Conservation (phyloP, 2,329 filamentous ascomycete genomes). For the Colletotrichum nymphaeae region DNA sequence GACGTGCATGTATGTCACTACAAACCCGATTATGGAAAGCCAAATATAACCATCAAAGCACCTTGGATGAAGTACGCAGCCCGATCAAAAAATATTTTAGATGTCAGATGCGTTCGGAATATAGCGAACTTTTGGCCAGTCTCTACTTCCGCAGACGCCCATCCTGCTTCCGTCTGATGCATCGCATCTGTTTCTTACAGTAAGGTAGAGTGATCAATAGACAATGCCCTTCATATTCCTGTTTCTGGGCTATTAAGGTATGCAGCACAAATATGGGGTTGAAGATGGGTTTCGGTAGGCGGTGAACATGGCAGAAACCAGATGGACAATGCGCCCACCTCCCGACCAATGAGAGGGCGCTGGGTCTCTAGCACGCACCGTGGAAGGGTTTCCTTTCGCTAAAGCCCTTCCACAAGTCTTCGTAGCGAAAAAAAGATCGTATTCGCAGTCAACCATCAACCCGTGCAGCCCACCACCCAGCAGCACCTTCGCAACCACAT, state of each 20-base stretch:
- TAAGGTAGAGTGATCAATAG: too few relatives aligned
- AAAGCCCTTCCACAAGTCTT: slow-evolving; percentile 1
- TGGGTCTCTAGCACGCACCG: neutral
- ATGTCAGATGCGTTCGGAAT: too few relatives aligned
- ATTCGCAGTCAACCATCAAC: slow-evolving; percentile 11
- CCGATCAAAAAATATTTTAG: too few relatives aligned
- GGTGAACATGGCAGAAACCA: neutral
- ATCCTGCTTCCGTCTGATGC: neutral
- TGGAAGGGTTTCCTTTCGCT: neutral
- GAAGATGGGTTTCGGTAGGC: neutral
- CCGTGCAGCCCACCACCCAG: slow-evolving; percentile 28
- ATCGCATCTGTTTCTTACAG: neutral
- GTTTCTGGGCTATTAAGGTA: neutral
- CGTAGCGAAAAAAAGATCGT: slow-evolving; percentile 20
- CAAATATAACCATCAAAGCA: neutral
- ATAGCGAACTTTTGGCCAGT: neutral
- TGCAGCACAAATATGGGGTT: neutral
- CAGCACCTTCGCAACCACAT: slow-evolving; percentile 33
- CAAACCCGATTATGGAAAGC: neutral
- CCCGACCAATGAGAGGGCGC: neutral
- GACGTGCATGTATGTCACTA: neutral
- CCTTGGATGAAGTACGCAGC: too few relatives aligned
- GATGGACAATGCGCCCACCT: neutral
- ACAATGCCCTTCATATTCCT: neutral
- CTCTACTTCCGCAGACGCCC: neutral